Conservation (phyloP, 2,329 filamentous ascomycete genomes). For the Diaporthe sp. region DNA sequence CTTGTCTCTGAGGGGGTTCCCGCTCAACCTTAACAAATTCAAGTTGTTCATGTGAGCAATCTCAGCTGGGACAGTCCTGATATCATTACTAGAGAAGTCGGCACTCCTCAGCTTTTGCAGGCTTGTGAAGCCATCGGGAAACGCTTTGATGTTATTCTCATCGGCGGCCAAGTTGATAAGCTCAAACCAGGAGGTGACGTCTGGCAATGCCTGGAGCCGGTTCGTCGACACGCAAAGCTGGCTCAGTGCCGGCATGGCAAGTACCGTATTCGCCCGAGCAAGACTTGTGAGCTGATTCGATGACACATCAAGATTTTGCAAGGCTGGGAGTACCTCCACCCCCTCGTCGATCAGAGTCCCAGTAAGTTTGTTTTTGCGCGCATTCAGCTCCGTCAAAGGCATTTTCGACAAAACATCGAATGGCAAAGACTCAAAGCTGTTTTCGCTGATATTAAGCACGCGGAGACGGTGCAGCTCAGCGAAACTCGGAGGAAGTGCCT, state of each 20-base stretch:
- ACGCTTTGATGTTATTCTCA: slow-evolving; percentile 81
- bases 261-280: slow-evolving; percentile 53
- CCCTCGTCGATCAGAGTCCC: slow-evolving; percentile 78
- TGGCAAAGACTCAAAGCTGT: slow-evolving; percentile 79
- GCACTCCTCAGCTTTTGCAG: slow-evolving; percentile 80
- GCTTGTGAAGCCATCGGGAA: slow-evolving; percentile 82
- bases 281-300: slow-evolving; percentile 78
- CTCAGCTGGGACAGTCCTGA: slow-evolving; percentile 80
- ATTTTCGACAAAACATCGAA: slow-evolving; percentile 77
- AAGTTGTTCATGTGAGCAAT: slow-evolving; percentile 86
- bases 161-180: slow-evolving; percentile 82
- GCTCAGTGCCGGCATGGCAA: slow-evolving; percentile 80
- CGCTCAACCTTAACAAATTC: slow-evolving; percentile 80
- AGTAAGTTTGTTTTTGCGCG: slow-evolving; percentile 82
- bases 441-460: slow-evolving; percentile 84
- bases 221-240: slow-evolving; percentile 86
- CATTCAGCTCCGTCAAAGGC: slow-evolving; percentile 80
- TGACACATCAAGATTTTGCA: slow-evolving; percentile 85
- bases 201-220: slow-evolving; percentile 79
- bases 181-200: slow-evolving; percentile 80
- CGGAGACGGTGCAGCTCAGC: slow-evolving; percentile 78
- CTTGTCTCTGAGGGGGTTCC: slow-evolving; percentile 92
- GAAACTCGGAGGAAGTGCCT: slow-evolving; percentile 76
- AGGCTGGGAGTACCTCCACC: slow-evolving; percentile 69
- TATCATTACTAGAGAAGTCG: slow-evolving; percentile 89